Evolutionary conservation across 2,329 filamentous ascomycete genomes (phyloP).

Genomic region (Elsinoe fawcettii): DNA sequence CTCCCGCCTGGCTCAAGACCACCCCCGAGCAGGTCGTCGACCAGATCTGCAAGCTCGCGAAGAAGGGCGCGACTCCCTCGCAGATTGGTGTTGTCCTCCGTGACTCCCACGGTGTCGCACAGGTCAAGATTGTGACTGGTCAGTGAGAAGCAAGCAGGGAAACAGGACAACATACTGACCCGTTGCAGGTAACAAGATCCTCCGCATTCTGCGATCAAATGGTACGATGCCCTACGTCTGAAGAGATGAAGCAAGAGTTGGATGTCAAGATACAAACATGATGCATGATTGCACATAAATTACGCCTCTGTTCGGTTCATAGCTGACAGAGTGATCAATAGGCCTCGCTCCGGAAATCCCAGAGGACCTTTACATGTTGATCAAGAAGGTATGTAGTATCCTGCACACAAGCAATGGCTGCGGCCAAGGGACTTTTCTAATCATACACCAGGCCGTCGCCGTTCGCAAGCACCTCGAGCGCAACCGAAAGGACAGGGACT

Average conservation of each 20-base stretch:
- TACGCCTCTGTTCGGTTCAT: slow-evolving; percentile 37
- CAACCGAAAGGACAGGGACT: slow-evolving; percentile 99
- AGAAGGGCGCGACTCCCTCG: slow-evolving; percentile 96
- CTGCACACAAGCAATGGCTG: neutral
- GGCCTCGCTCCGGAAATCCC: slow-evolving; percentile 97
- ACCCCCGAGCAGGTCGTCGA: slow-evolving; percentile 97
- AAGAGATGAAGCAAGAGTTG: slow-evolving; percentile 28
- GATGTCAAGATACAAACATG: slow-evolving; percentile 17
- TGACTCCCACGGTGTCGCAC: slow-evolving; percentile 95
- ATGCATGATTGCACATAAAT: slow-evolving; percentile 27
- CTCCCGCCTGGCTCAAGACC: slow-evolving; percentile 96
- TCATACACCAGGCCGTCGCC: slow-evolving; percentile 64
- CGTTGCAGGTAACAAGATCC: slow-evolving; percentile 88
- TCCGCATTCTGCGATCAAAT: slow-evolving; percentile 94
- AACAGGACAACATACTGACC: slow-evolving; percentile 16
- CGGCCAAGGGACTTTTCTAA: neutral
- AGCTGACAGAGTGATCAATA: slow-evolving; percentile 49
- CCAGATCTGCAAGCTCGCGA: slow-evolving; percentile 98
- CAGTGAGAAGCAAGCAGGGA: slow-evolving; percentile 35
- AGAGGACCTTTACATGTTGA: slow-evolving; percentile 99
- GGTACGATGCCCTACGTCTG: slow-evolving; percentile 62
- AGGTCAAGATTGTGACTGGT: slow-evolving; percentile 97
- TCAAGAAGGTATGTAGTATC: slow-evolving; percentile 81
- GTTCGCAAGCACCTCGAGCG: slow-evolving; percentile 99
- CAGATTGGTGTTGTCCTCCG: slow-evolving; percentile 98